phyloP scores from a whole-genome alignment of 345 rosid genomes.

The Rhodomyrtus tomentosa region DNA sequence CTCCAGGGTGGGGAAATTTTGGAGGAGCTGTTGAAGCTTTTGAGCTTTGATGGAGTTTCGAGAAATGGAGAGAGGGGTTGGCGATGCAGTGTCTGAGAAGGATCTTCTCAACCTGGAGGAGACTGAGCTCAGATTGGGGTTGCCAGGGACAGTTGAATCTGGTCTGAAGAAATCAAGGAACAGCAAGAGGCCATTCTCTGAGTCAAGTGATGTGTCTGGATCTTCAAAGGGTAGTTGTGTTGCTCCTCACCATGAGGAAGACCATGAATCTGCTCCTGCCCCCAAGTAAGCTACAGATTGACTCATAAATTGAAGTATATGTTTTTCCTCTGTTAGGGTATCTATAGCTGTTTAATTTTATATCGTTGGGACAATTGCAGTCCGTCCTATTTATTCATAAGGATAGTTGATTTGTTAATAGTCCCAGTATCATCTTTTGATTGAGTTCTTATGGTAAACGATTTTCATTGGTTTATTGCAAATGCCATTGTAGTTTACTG shows the following conservation, averaged over 20 bases:
- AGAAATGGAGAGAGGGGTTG: conserved; percentile 16
- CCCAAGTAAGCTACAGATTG: conserved; percentile 37
- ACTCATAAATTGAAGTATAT: neutral
- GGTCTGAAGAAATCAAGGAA: conserved; percentile 10
- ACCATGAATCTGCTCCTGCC: conserved; percentile 34
- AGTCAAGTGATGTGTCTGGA: conserved; percentile 4
- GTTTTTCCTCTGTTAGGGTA: neutral
- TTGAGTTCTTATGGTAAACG: neutral
- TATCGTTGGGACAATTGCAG: neutral
- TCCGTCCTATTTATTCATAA: neutral
- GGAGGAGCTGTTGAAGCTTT: neutral
- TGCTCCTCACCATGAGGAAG: conserved; percentile 3
- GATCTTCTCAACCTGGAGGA: conserved; percentile 54
- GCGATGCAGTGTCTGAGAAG: conserved; percentile 22
- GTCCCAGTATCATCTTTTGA: neutral
- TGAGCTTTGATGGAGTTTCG: neutral
- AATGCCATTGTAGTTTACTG: neutral
- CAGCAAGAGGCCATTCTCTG: conserved; percentile 43
- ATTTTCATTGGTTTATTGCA: neutral
- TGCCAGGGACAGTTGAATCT: conserved; percentile 59
- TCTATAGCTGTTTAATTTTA: neutral
- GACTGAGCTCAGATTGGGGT: conserved; percentile 75
- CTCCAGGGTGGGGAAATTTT: neutral
- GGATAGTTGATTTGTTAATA: neutral
- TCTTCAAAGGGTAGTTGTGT: conserved; percentile 3